These are phyloP conservation scores for Balansia obtecta DNA, from an alignment of 2,329 filamentous ascomycete genomes.

Conservation along the genomic window DNA sequence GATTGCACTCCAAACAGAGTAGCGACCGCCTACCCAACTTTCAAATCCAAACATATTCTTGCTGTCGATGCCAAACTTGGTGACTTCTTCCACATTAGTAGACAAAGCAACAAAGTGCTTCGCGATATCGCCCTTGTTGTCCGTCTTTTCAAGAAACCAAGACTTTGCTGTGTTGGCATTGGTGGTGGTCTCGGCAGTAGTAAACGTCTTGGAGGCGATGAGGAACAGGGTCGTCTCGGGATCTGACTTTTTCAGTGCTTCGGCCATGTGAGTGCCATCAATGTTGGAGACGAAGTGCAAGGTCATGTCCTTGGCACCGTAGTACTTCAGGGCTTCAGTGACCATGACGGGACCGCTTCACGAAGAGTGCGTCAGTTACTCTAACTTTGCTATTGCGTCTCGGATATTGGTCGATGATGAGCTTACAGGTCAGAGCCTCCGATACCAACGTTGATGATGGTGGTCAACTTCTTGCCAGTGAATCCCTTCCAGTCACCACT, in stretches of 20 bases:
- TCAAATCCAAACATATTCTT: conserved; percentile 99
- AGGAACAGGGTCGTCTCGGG: conserved; percentile 99
- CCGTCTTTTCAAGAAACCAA: conserved; percentile 84
- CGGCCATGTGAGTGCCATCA: conserved; percentile 93
- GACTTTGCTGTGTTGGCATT: conserved; percentile 95
- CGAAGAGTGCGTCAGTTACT: background rate
- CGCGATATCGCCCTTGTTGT: conserved; percentile 71
- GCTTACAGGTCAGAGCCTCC: conserved; percentile 94
- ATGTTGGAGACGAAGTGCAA: conserved; percentile 99
- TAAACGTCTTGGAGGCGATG: conserved; percentile 98
- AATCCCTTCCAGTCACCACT: conserved; percentile 95
- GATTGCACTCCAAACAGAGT: conserved; percentile 98
- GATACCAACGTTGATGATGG: conserved; percentile 94
- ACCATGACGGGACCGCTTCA: conserved; percentile 93
- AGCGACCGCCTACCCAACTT: conserved; percentile 95
- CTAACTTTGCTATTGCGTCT: background rate
- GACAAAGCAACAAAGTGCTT: conserved; percentile 99
- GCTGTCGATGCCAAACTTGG: conserved; percentile 96
- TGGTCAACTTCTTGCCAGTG: conserved; percentile 94
- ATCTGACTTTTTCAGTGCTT: conserved; percentile 78
- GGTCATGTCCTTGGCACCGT: conserved; percentile 73
- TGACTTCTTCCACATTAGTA: conserved; percentile 88
- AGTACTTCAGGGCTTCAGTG: conserved; percentile 91
- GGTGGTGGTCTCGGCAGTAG: conserved; percentile 90
- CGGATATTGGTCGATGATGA: background rate